These are phyloP conservation scores for Cercospora sp. DNA, from an alignment of 2,329 filamentous ascomycete species.

Conservation along the genomic window DNA sequence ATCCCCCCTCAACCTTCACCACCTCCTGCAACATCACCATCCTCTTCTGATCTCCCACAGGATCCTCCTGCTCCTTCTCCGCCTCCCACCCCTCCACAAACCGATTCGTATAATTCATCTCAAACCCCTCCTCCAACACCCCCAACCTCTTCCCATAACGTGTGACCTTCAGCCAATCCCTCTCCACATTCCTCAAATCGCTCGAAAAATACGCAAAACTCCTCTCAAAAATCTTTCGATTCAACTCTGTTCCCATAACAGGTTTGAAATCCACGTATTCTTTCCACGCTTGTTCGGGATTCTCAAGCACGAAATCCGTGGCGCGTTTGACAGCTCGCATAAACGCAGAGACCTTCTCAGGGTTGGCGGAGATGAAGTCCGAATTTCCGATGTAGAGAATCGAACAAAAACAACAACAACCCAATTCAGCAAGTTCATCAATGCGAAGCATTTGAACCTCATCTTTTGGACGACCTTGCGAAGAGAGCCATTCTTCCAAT, in stretches of 20 bases:
- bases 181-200: constrained; percentile 70
- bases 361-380: constrained; percentile 64
- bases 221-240: constrained; percentile 78
- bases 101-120: constrained; percentile 71
- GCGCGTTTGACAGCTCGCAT: constrained; percentile 72
- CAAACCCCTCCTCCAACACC: constrained; percentile 63
- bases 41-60: constrained; percentile 70
- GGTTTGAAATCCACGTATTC: constrained; percentile 74
- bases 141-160: constrained; percentile 72
- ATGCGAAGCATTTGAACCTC: constrained; percentile 81
- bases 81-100: constrained; percentile 64
- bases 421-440: constrained; percentile 74
- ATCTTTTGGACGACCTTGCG: constrained; percentile 60
- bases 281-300: constrained; percentile 63
- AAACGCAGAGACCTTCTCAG: constrained; percentile 66
- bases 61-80: constrained; percentile 65
- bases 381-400: constrained; percentile 82
- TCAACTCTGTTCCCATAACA: constrained; percentile 65
- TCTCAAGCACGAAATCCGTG: constrained; percentile 68
- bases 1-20: constrained; percentile 66
- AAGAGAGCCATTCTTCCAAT: constrained; percentile 71
- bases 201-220: constrained; percentile 74
- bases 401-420: constrained; percentile 82
- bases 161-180: constrained; percentile 78
- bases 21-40: constrained; percentile 70